Percentiles rank a stretch among this genome's conserved stretches.
Evolutionary conservation across 176 grass and related monocot species (phyloP).

Genomic region (Rhynchospora breviuscula): DNA sequence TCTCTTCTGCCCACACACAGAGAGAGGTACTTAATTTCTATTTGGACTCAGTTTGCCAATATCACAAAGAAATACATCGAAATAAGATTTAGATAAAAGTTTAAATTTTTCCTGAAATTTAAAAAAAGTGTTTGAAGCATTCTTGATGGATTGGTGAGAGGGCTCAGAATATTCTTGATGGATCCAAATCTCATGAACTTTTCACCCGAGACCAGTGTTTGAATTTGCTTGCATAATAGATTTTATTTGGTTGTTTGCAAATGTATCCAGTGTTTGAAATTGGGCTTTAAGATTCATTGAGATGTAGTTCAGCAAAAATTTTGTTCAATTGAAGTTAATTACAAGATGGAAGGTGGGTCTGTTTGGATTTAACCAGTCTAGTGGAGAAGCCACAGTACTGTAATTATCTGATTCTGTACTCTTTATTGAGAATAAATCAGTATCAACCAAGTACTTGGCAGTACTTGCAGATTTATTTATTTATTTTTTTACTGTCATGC

Average conservation of each 20-base stretch:
- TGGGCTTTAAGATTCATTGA: not conserved
- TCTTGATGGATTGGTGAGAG: conserved; percentile 93
- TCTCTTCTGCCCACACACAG: too few species aligned
- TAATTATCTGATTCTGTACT: not conserved
- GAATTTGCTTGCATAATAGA: conserved; percentile 28
- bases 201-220: conserved; percentile 75
- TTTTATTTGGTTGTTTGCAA: not conserved
- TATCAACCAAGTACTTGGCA: not conserved
- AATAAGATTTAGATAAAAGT: too few species aligned
- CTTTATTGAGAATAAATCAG: not conserved
- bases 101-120: too few species aligned
- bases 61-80: too few species aligned
- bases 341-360: not conserved
- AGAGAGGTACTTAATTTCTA: too few species aligned
- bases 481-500: conserved; percentile 10
- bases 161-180: conserved; percentile 89
- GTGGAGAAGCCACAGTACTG: not conserved
- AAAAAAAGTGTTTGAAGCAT: too few species aligned
- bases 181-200: conserved; percentile 65
- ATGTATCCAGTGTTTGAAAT: not conserved
- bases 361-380: not conserved
- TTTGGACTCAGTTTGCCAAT: too few species aligned
- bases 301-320: not conserved
- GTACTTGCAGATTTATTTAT: not conserved
- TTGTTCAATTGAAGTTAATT: not conserved